Evolutionary conservation across 2,329 filamentous ascomycete genomes (phyloP).

Genomic region (Bisporella sp.): DNA sequence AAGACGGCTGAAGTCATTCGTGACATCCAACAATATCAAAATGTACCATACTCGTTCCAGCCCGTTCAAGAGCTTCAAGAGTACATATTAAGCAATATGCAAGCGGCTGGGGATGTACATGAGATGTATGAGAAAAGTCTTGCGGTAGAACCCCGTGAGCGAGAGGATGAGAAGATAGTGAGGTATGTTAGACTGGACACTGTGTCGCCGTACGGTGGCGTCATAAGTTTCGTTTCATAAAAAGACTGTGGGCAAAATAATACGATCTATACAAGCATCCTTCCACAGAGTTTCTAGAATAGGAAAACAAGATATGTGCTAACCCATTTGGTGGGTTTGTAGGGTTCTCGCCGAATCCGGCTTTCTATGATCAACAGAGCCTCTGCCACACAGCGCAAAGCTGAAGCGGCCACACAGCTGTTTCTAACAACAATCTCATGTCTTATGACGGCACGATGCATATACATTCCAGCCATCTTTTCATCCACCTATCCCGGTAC

Average conservation of each 20-base stretch:
- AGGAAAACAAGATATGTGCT: constrained; percentile 16
- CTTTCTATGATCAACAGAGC: constrained; percentile 39
- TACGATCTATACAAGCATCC: not conserved
- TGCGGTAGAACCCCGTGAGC: constrained; percentile 85
- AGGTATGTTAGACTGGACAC: constrained; percentile 44
- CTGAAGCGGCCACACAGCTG: too few relatives aligned
- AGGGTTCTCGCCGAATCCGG: constrained; percentile 56
- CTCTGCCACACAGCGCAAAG: not conserved
- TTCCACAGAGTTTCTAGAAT: constrained; percentile 1
- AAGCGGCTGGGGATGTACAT: constrained; percentile 89
- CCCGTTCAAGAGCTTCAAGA: constrained; percentile 89
- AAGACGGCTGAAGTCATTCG: constrained; percentile 98
- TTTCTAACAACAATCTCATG: too few relatives aligned
- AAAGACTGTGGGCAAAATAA: constrained; percentile 3
- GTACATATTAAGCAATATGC: constrained; percentile 95
- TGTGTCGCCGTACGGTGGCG: constrained; percentile 13
- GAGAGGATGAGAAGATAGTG: constrained; percentile 99
- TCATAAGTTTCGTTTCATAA: constrained; percentile 11
- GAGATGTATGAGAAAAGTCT: constrained; percentile 99
- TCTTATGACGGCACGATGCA: too few relatives aligned
- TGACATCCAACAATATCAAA: constrained; percentile 98
- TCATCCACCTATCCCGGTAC: too few relatives aligned
- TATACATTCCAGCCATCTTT: too few relatives aligned
- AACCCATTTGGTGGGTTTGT: constrained; percentile 19
- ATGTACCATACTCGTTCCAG: constrained; percentile 89